Evolutionary conservation across 768 basidiomycete genomes (phyloP).

Genomic region (Thelephora ganbajun): DNA sequence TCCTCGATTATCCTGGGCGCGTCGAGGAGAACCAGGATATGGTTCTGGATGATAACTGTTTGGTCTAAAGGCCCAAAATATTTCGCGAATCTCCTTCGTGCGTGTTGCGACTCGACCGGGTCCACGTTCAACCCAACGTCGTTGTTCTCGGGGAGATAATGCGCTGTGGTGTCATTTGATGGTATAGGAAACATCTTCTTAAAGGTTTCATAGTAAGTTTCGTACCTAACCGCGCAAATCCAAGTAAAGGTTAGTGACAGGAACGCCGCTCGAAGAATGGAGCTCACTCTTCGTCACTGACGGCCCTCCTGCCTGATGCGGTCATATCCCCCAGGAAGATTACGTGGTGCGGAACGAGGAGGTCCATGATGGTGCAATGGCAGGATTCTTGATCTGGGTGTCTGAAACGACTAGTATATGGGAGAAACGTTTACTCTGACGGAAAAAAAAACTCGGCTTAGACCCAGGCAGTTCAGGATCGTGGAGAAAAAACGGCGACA

Average conservation of each 20-base stretch:
- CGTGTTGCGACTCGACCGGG: constrained; percentile 13
- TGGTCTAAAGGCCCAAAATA: constrained; percentile 62
- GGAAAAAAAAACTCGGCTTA: constrained; percentile 8
- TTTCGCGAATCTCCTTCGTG: constrained; percentile 42
- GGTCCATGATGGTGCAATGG: constrained; percentile 56
- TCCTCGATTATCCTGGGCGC: constrained; percentile 75
- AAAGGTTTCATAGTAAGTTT: constrained; percentile 54
- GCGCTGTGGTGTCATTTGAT: constrained; percentile 28
- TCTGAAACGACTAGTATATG: constrained; percentile 77
- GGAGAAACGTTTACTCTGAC: constrained; percentile 12
- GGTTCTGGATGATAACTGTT: constrained; percentile 46
- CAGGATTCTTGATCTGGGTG: constrained; percentile 68
- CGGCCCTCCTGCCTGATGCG: constrained; percentile 62
- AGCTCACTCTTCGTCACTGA: constrained; percentile 55
- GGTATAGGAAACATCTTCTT: constrained; percentile 46
- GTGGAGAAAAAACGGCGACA: constrained; percentile 1
- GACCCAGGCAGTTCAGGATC: neutral
- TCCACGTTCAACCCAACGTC: constrained; percentile 48
- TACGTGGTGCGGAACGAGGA: constrained; percentile 46
- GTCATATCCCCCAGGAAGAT: constrained; percentile 89
- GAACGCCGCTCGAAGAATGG: neutral
- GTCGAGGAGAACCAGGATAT: constrained; percentile 60
- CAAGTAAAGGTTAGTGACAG: neutral
- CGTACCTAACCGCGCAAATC: constrained; percentile 35
- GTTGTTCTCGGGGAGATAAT: constrained; percentile 83